Conservation (phyloP, 2,329 filamentous ascomycete species). For the Diplodia scrobiculata region DNA sequence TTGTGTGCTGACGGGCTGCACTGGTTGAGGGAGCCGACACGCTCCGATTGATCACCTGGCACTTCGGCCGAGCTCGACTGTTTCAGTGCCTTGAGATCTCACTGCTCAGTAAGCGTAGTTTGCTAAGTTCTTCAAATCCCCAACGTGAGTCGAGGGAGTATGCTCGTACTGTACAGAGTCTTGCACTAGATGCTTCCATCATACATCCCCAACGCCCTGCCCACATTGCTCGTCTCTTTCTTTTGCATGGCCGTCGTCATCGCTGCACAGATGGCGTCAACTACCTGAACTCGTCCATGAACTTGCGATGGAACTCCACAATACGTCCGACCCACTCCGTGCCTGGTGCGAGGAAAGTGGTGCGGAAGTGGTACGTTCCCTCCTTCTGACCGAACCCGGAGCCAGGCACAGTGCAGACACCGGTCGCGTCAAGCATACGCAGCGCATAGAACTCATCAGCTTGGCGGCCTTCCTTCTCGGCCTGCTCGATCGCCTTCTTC, state of each 20-base stretch:
- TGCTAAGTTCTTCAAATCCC: not conserved
- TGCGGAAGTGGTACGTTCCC: conserved; percentile 88
- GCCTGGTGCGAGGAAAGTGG: conserved; percentile 92
- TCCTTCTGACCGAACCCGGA: conserved; percentile 93
- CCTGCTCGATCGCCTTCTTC: conserved; percentile 73
- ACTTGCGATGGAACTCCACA: conserved; percentile 85
- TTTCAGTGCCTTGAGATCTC: conserved; percentile 1
- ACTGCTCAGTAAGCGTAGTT: conserved; percentile 13
- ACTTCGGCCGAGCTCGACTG: conserved; percentile 18
- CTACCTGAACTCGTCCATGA: conserved; percentile 74
- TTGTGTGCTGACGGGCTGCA: conserved; percentile 20
- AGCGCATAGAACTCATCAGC: conserved; percentile 95
- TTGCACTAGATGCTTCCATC: conserved; percentile 8
- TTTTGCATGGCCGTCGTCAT: not conserved
- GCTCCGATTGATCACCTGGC: conserved; percentile 12
- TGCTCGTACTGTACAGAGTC: conserved; percentile 15
- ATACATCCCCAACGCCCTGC: conserved; percentile 4
- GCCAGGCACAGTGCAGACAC: conserved; percentile 90
- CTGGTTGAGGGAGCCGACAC: conserved; percentile 7
- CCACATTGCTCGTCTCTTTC: not conserved
- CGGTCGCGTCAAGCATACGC: conserved; percentile 86
- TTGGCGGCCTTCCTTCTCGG: conserved; percentile 68
- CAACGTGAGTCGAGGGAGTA: not conserved
- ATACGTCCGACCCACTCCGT: conserved; percentile 92
- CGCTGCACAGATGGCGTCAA: not conserved